Evolutionary conservation across 441 rosid species (phyloP), one percentile per base, ranked within the genome.

Genomic region (Bruguiera hainesii): DNA sequence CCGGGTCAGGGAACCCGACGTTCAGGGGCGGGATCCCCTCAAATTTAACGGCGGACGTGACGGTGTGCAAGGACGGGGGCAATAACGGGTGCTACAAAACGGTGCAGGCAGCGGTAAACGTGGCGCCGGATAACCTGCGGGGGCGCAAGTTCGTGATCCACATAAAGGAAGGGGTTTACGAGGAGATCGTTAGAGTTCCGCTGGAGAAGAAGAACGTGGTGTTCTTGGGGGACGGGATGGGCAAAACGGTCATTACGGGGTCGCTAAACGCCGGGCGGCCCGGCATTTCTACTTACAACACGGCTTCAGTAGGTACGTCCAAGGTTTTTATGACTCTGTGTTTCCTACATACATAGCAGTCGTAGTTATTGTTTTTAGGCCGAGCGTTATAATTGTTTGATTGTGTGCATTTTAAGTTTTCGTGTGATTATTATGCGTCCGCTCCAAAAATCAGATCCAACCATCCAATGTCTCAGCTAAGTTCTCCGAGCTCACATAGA

Each of bases 301-400:
- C 98, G 13, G 93, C 98, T 6, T 89, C 97, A 28, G 91, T 93
- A 33, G 96, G 98, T 93, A 79, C 73, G 88, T 72, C 18, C 21
- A 4, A 3, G 0, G 29, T 16, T 2, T 0, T 49, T 33, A 6
- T 0, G 31, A 28, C 13, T 33, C 39, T 23, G 23, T 23, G 23
- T 23, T 23, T 23, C 23, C 23, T 23, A 23, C 23, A 23, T 23
- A 23, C 23, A 23, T 23, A 23, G 23, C 23, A 23, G 23, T 23
- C 23, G 23, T 23, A 23, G 23, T 23, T 23, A 23, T 0, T 23
- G 23, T 23, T 23, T 23, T 23, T 23, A 23, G 23, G 23, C 23
- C 23, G 23, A 23, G 23, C 23, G 23, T 23, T 23, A 23, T 23
- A 23, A 23, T 23, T 23, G 23, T 23, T 23, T 23, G 23, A 23